These are phyloP conservation scores for Psilocybe azurescens DNA, from an alignment of 768 basidiomycete genomes.

Conservation along the genomic window DNA sequence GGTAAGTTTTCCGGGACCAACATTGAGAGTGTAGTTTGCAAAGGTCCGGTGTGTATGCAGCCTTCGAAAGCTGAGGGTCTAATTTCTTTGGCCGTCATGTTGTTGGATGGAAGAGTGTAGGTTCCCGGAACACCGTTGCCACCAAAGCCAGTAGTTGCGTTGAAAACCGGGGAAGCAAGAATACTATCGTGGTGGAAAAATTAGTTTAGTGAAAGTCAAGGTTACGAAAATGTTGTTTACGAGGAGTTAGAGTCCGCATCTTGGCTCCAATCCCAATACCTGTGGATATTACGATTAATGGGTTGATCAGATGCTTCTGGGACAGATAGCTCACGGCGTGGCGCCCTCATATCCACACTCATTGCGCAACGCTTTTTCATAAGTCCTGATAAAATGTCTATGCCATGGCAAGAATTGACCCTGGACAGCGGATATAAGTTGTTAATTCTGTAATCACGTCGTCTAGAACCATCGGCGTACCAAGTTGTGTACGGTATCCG, in stretches of 20 bases:
- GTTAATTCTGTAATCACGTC: no score
- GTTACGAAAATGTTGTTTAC: constrained; percentile 1
- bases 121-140: constrained; percentile 37
- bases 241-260: constrained; percentile 32
- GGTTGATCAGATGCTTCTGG: neutral
- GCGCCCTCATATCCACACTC: constrained; percentile 43
- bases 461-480: constrained; percentile 22
- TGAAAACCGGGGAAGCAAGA: constrained; percentile 38
- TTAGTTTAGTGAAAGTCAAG: neutral
- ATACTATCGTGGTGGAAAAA: constrained; percentile 30
- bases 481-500: constrained; percentile 35
- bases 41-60: constrained; percentile 39
- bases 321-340: constrained; percentile 30
- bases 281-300: constrained; percentile 13
- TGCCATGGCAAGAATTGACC: constrained; percentile 46
- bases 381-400: constrained; percentile 33
- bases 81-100: constrained; percentile 13
- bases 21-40: constrained; percentile 33
- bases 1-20: constrained; percentile 38
- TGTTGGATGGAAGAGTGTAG: constrained; percentile 18
- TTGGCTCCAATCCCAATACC: constrained; percentile 47
- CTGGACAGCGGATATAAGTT: constrained; percentile 21
- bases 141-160: constrained; percentile 41
- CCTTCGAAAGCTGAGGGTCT: constrained; percentile 22
- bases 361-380: constrained; percentile 36